phyloP scores from a whole-genome alignment of 495 filamentous ascomycete species.

The Paragyromitra xinjiangensis region DNA sequence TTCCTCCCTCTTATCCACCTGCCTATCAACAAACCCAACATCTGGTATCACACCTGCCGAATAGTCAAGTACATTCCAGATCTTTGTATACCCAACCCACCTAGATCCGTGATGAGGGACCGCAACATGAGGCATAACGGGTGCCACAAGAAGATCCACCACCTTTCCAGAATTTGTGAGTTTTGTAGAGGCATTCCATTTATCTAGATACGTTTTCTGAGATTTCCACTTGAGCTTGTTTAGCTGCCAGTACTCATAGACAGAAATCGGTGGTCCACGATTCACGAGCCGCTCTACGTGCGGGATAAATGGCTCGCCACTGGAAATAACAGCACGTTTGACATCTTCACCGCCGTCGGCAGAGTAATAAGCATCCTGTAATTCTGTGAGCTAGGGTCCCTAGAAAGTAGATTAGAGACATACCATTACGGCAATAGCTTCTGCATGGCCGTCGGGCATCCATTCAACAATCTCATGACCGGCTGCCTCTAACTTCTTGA shows the following conservation, averaged over 20 bases:
- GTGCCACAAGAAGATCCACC: conserved; percentile 56
- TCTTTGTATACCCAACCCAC: conserved; percentile 55
- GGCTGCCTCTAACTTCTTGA: conserved; percentile 57
- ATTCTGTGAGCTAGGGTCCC: conserved; percentile 17
- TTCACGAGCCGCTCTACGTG: conserved; percentile 61
- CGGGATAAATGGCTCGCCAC: conserved; percentile 67
- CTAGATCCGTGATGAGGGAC: conserved; percentile 56
- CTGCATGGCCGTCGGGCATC: conserved; percentile 59
- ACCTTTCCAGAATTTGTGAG: conserved; percentile 45
- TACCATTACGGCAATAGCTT: conserved; percentile 42
- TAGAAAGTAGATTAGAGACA: neutral
- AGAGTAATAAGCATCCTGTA: conserved; percentile 61
- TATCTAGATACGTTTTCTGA: conserved; percentile 67
- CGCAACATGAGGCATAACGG: conserved; percentile 57
- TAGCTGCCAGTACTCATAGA: conserved; percentile 68
- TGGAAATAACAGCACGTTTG: conserved; percentile 61
- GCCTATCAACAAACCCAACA: conserved; percentile 22
- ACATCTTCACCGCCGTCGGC: conserved; percentile 68
- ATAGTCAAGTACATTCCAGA: conserved; percentile 48
- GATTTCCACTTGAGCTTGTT: conserved; percentile 63
- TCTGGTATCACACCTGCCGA: conserved; percentile 33
- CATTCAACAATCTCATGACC: conserved; percentile 65
- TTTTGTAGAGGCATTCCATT: conserved; percentile 62
- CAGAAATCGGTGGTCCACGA: conserved; percentile 61
- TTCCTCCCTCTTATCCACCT: conserved; percentile 11